A percentile compares a stretch with the other conserved stretches of the same genome.
phyloP scores from a whole-genome alignment of 2,329 filamentous ascomycete species.

The Thielaviopsis punctulata region DNA sequence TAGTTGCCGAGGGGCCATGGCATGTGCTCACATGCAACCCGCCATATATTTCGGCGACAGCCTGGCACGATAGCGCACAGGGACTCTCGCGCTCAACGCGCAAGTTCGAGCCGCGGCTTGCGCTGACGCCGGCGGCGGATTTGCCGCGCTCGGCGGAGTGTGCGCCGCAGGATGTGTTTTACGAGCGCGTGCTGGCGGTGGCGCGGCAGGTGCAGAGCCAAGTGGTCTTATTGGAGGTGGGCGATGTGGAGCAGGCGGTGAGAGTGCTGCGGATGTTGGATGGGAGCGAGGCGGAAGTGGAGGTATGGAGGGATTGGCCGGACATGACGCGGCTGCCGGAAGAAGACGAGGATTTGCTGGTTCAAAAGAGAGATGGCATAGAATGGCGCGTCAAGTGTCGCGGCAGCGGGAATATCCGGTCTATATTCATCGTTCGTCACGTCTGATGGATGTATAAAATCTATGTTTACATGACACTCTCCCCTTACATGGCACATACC shows the following conservation, averaged over 20 bases:
- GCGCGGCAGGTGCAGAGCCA: conserved; percentile 31
- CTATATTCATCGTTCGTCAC: conserved; percentile 6
- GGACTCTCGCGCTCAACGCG: conserved; percentile 56
- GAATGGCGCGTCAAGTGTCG: conserved; percentile 1
- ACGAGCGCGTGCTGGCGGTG: conserved; percentile 43
- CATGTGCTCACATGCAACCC: conserved; percentile 77
- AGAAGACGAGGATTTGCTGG: not conserved
- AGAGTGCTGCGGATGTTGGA: conserved; percentile 31
- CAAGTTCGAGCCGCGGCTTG: conserved; percentile 62
- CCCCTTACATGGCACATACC: no score
- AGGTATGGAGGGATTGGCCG: conserved; percentile 59
- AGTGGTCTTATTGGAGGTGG: conserved; percentile 52
- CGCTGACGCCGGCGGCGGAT: conserved; percentile 43
- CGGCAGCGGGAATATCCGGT: conserved; percentile 10
- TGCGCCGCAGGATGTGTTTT: conserved; percentile 41
- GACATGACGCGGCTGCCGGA: conserved; percentile 17
- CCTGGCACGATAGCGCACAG: conserved; percentile 23
- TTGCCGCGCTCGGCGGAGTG: conserved; percentile 19
- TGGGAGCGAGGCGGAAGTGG: conserved; percentile 23
- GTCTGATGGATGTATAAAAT: not conserved
- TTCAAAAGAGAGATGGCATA: not conserved
- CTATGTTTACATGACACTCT: no score
- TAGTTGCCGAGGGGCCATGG: conserved; percentile 17
- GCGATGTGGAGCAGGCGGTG: conserved; percentile 47
- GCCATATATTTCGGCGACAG: conserved; percentile 59